These are phyloP conservation scores for Panellus pusillus DNA, from an alignment of 768 basidiomycete genomes.

Conservation along the genomic window DNA sequence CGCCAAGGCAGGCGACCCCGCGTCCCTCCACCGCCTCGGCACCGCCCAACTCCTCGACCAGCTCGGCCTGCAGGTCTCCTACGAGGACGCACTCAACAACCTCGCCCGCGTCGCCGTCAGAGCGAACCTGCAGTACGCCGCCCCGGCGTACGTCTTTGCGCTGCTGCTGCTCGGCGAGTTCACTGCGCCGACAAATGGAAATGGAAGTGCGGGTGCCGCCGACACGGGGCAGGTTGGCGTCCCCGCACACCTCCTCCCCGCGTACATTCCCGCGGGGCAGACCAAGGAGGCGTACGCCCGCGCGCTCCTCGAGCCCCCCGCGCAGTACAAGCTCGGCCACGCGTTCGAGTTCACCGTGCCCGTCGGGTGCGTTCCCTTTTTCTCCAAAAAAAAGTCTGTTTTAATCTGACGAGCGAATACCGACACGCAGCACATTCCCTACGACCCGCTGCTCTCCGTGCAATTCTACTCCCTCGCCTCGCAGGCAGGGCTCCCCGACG, in stretches of 20 bases:
- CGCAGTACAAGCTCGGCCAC: slow-evolving; percentile 91
- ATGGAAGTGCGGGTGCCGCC: slow-evolving; percentile 37
- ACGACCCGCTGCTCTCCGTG: slow-evolving; percentile 86
- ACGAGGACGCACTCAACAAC: slow-evolving; percentile 62
- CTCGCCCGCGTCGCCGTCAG: slow-evolving; percentile 77
- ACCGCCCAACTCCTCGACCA: slow-evolving; percentile 93
- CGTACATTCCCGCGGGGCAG: slow-evolving; percentile 53
- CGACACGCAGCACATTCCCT: slow-evolving; percentile 52
- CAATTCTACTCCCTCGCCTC: slow-evolving; percentile 86
- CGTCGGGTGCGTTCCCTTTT: slow-evolving; percentile 31
- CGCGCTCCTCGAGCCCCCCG: slow-evolving; percentile 75
- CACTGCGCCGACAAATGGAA: slow-evolving; percentile 43
- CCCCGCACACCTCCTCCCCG: slow-evolving; percentile 33
- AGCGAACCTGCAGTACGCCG: slow-evolving; percentile 73
- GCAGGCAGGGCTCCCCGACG: slow-evolving; percentile 86
- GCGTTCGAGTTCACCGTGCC: slow-evolving; percentile 89
- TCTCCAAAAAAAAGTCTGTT: no score
- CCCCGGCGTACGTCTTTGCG: slow-evolving; percentile 88
- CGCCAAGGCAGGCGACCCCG: slow-evolving; percentile 57
- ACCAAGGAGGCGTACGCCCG: slow-evolving; percentile 62
- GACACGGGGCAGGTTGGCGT: no score
- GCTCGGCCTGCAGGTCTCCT: slow-evolving; percentile 58
- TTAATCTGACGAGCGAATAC: no score
- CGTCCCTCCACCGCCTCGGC: slow-evolving; percentile 59
- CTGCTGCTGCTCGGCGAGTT: slow-evolving; percentile 86